A percentile compares a stretch with the other conserved stretches of the same genome.
These are phyloP conservation scores for Albugo laibachii DNA, from an alignment of 352 stramenopile species.

Conservation along the genomic window DNA sequence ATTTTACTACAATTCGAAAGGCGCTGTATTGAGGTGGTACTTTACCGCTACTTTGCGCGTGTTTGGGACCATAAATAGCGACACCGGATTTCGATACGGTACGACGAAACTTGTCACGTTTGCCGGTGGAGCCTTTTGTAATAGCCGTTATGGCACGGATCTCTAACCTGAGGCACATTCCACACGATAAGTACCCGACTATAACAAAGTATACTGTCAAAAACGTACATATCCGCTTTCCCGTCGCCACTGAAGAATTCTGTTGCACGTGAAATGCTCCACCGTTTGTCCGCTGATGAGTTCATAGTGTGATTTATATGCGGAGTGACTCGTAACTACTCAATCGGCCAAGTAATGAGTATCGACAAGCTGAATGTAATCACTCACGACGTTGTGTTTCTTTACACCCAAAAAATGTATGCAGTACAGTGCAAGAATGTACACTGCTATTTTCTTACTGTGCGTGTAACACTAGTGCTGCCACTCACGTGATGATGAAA, in stretches of 20 bases:
- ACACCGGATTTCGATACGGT: slow-evolving; percentile 69
- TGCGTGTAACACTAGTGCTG: no score
- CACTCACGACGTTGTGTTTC: no score
- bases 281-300: slow-evolving; percentile 34
- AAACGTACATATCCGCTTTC: slow-evolving; percentile 63
- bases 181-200: not conserved
- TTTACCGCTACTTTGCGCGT: slow-evolving; percentile 27
- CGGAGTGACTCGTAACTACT: no score
- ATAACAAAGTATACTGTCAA: slow-evolving; percentile 2
- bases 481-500: no score
- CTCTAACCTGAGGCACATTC: slow-evolving; percentile 28
- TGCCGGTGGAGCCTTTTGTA: slow-evolving; percentile 63
- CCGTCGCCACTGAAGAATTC: slow-evolving; percentile 79
- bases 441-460: no score
- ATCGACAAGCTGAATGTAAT: no score
- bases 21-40: not conserved
- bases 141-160: slow-evolving; percentile 76
- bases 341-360: no score
- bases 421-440: no score
- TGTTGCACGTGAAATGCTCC: slow-evolving; percentile 67
- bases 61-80: slow-evolving; percentile 74
- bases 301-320: slow-evolving; percentile 14
- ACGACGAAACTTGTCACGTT: slow-evolving; percentile 79
- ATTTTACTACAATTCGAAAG: not conserved
- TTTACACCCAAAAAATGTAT: no score